These are phyloP conservation scores for Silene coronaria DNA, from an alignment of 179 eudicot genomes.

Conservation along the genomic window DNA sequence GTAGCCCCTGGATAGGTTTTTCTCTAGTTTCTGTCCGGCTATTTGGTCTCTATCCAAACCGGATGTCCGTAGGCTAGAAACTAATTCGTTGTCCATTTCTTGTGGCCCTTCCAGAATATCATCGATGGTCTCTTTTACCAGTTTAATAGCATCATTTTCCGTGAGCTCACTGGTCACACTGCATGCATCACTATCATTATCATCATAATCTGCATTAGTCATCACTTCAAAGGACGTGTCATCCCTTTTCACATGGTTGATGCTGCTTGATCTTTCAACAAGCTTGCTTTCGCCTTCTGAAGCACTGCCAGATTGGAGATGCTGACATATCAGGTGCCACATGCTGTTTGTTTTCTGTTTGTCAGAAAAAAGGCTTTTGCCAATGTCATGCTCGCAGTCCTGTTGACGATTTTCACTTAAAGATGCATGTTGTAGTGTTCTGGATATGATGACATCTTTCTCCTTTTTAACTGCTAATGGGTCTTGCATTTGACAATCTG, in stretches of 20 bases:
- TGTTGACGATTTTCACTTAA: slow-evolving; percentile 17
- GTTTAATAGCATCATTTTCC: slow-evolving; percentile 56
- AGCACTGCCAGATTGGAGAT: slow-evolving; percentile 40
- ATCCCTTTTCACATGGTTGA: slow-evolving; percentile 21
- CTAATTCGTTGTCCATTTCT: slow-evolving; percentile 14
- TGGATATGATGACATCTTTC: slow-evolving; percentile 8
- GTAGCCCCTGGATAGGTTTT: slow-evolving; percentile 53
- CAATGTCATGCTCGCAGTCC: slow-evolving; percentile 6
- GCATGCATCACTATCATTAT: slow-evolving; percentile 28
- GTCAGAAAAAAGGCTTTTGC: slow-evolving; percentile 27
- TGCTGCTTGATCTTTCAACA: slow-evolving; percentile 15
- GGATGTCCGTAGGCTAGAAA: slow-evolving; percentile 12
- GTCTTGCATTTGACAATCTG: slow-evolving; percentile 22
- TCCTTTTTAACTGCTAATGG: slow-evolving; percentile 19
- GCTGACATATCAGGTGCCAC: slow-evolving; percentile 87
- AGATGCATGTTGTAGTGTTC: slow-evolving; percentile 7
- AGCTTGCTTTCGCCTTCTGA: slow-evolving; percentile 28
- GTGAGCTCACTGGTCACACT: slow-evolving; percentile 53
- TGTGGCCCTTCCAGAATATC: slow-evolving; percentile 49
- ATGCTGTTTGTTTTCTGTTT: slow-evolving; percentile 50
- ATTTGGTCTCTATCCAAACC: slow-evolving; percentile 28
- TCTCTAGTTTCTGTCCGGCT: slow-evolving; percentile 31
- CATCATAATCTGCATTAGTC: slow-evolving; percentile 29
- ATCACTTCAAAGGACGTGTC: slow-evolving; percentile 6
- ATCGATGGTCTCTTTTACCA: slow-evolving; percentile 78